Evolutionary conservation across 2,329 filamentous ascomycete species (phyloP), one percentile per base, ranked within the genome.

Genomic region (Dactylellina sp.): DNA sequence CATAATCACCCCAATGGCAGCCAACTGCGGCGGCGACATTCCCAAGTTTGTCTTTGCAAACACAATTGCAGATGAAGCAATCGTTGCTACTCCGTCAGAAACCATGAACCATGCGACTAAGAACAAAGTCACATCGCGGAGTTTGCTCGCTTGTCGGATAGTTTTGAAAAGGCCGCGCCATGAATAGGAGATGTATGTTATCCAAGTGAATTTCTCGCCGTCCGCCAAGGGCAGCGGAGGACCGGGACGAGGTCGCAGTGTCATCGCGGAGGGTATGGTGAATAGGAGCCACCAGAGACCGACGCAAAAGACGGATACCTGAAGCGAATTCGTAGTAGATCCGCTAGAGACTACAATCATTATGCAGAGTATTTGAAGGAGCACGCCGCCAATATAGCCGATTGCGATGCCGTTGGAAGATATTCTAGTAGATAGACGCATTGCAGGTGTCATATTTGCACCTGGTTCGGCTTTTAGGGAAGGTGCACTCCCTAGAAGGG

Each of bases 211-310:
- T 39, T 60, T 70, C 32, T 65, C 60, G 18, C 64, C 64, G 25
- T 61, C 44, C 18, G 63, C 46, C 12, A 76, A 49, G 12, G 85
- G 84, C 7, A 97, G 82, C 0, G 93, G 93, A 25, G 95, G 95
- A 0, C 95, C 95, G 0, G 95, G 95, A 57, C 95, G 88, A 2
- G 93, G 89, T 42, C 94, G 89, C 28, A 99, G 85, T 90, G 93
- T 97, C 78, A 96, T 81, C 1, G 91, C 92, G 0, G 92, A 89
- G 0, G 95, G 95, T 63, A 98, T 88, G 2, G 92, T 96, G 80
- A 99, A 98, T 35, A 91, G 71, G 47, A 93, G 88, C 95, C 95
- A 99, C 95, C 95, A 99, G 25, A 88, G 81, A 35, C 95, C 95
- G 60, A 98, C 89, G 66, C 93, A 82, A 80, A 96, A 93, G 7